A percentile compares a stretch with the other conserved stretches of the same genome.
Evolutionary conservation across 345 rosid genomes (phyloP).

Genomic region (Citrus maxima): DNA sequence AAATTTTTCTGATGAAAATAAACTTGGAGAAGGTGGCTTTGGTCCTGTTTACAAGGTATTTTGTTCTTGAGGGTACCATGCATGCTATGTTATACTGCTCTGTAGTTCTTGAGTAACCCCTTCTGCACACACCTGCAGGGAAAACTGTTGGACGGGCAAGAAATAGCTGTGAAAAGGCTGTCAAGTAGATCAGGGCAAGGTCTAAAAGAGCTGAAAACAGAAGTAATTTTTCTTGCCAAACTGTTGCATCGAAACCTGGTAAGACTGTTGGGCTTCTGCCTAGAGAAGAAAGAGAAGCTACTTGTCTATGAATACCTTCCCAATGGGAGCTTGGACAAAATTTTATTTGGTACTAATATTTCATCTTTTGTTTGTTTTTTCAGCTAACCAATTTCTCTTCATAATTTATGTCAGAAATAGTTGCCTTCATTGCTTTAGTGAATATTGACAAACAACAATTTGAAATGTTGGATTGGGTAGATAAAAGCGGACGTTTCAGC

Average conservation of each 20-base stretch:
- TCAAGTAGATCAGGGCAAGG: slow-evolving; percentile 31
- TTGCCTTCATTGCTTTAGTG: not conserved
- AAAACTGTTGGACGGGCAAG: slow-evolving; percentile 20
- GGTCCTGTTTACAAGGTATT: slow-evolving; percentile 40
- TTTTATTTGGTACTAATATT: slow-evolving; percentile 30
- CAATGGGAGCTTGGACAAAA: slow-evolving; percentile 41
- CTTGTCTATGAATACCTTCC: slow-evolving; percentile 45
- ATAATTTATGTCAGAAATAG: not conserved
- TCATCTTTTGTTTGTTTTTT: not conserved
- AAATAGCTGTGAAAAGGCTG: slow-evolving; percentile 37
- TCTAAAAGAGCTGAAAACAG: slow-evolving; percentile 36
- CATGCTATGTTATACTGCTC: not conserved
- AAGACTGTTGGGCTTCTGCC: slow-evolving; percentile 39
- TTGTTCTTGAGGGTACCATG: not conserved
- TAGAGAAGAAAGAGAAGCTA: slow-evolving; percentile 36
- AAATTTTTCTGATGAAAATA: slow-evolving; percentile 28
- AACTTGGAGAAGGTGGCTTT: slow-evolving; percentile 47
- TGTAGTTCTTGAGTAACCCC: not conserved
- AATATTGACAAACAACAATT: not conserved
- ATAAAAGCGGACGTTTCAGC: not conserved
- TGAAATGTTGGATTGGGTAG: slow-evolving; percentile 11
- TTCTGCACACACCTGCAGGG: slow-evolving; percentile 19
- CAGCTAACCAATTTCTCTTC: not conserved
- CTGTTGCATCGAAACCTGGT: slow-evolving; percentile 45
- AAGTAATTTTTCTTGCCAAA: slow-evolving; percentile 36